These are phyloP conservation scores for Alloteropsis angusta DNA, from an alignment of 202 grass and related monocot genomes.

Conservation along the genomic window DNA sequence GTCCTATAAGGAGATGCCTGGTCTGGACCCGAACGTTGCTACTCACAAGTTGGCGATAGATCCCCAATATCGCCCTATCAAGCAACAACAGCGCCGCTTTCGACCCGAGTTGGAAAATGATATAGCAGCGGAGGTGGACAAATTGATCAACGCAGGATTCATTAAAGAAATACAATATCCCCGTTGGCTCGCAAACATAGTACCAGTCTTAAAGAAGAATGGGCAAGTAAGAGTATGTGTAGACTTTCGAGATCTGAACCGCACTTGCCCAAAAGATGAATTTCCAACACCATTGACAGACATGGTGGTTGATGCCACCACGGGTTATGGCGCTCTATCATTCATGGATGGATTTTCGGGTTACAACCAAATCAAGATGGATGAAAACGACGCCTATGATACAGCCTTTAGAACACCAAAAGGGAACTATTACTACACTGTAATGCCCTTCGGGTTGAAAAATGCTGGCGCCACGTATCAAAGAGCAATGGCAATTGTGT, in stretches of 20 bases:
- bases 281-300: background rate
- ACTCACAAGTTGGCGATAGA: background rate
- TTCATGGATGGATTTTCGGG: background rate
- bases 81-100: background rate
- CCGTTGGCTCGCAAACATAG: background rate
- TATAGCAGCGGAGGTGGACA: background rate
- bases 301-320: background rate
- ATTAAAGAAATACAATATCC: background rate
- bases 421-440: background rate
- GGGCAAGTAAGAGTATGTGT: background rate
- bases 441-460: background rate
- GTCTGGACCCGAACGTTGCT: background rate
- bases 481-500: background rate
- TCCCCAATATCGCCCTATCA: background rate
- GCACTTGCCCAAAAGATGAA: background rate
- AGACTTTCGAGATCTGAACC: background rate
- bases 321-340: background rate
- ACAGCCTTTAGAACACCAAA: background rate
- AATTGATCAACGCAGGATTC: background rate
- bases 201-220: background rate
- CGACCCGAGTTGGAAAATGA: background rate
- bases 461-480: background rate
- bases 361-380: conserved; percentile 12
- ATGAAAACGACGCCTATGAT: background rate
- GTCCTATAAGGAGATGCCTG: background rate